Evolutionary conservation across 495 filamentous ascomycete species (phyloP), one percentile per base, ranked within the genome.

Genomic region (Trichoderma orchidacearum): DNA sequence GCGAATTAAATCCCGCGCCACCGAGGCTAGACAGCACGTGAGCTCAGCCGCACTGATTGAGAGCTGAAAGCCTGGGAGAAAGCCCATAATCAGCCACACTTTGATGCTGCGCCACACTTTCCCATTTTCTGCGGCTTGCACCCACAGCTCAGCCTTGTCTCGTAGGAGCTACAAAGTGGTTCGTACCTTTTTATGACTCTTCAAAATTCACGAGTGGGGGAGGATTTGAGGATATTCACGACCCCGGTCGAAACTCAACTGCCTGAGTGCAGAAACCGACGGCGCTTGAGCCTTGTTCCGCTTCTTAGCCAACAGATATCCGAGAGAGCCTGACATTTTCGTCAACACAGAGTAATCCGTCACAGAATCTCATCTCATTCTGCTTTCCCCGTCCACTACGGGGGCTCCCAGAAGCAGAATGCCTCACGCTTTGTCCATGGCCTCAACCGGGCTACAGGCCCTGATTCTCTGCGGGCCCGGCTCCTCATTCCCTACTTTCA

Each of bases 391-490:
- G 2, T 48, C 7, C 21, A 23, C 21, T 2, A 23, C 2, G 9
- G 36, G 7, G 41, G n/a, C 21, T 17, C 41, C 21, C 1, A 6
- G 13, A 41, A 41, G 1, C 41, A 48, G 7, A 23, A 87, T 87
- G 85, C 85, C 85, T 65, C 84, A 86, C 70, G 81, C 83, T 32
- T 75, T 77, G 29, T 75, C 81, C 21, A 82, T 89, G 64, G 83
- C 87, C 53, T 73, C 80, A 4, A 83, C 84, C 57, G 90, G 90
- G 66, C 88, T 97, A 60, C 93, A 97, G 68, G 92, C 93, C 61
- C 70, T 97, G 53, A 93, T 98, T 62, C 75, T 97, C 4, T 96
- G 91, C 61, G 91, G 91, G 1, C 90, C 92, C 51, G 93, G 94
- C 55, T 84, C 87, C 13, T 91, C 86, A 2, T 85, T 97, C 56